Conservation (phyloP, 352 stramenopile species). For the Phytophthora aleatoria region DNA sequence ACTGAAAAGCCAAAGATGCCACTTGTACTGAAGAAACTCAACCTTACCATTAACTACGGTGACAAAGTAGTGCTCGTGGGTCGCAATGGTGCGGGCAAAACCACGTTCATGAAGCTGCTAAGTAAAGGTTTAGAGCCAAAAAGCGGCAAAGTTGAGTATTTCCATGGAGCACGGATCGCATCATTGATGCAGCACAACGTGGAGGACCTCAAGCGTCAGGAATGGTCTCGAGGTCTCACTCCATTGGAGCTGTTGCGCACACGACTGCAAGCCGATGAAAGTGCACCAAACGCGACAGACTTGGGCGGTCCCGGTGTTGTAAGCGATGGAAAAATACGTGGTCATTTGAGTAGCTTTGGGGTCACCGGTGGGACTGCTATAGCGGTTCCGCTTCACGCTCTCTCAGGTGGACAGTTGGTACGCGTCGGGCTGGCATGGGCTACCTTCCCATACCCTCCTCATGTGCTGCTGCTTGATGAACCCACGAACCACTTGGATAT, state of each 20-base stretch:
- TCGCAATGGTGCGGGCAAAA: constrained; percentile 88
- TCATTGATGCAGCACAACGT: constrained; percentile 73
- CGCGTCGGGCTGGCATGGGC: constrained; percentile 52
- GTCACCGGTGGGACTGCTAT: constrained; percentile 43
- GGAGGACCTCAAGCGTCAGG: constrained; percentile 58
- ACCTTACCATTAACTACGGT: constrained; percentile 77
- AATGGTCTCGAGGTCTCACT: constrained; percentile 49
- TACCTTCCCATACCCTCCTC: constrained; percentile 86
- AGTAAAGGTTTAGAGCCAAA: constrained; percentile 70
- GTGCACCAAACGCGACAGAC: neutral
- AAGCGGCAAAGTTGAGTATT: constrained; percentile 37
- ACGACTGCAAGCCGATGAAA: constrained; percentile 41
- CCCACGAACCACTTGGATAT: constrained; percentile 95
- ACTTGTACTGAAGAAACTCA: constrained; percentile 65
- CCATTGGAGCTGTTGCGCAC: constrained; percentile 50
- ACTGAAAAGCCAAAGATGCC: constrained; percentile 21
- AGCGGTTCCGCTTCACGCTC: constrained; percentile 37
- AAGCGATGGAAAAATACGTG: constrained; percentile 45
- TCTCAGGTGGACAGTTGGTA: constrained; percentile 62
- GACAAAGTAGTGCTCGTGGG: constrained; percentile 89
- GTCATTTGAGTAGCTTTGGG: constrained; percentile 56
- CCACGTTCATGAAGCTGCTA: constrained; percentile 94
- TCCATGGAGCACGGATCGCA: constrained; percentile 45
- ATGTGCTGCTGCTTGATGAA: constrained; percentile 92
- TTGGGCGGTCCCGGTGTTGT: neutral